phyloP scores from a whole-genome alignment of 2,329 filamentous ascomycete genomes.

The Trichophyton equinum region DNA sequence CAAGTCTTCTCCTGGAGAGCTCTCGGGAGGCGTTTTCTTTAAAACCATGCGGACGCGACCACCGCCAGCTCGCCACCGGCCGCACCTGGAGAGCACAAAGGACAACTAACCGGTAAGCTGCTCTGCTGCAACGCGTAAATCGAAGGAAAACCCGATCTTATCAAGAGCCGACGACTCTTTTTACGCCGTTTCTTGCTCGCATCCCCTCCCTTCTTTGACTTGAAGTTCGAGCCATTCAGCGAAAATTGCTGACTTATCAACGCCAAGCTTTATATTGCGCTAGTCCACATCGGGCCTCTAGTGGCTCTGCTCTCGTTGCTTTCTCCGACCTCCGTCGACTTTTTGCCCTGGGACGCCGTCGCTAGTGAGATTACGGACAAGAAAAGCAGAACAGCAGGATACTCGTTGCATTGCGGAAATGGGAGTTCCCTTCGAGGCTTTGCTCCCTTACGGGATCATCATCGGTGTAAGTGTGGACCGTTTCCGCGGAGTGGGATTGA shows the following conservation, averaged over 20 bases:
- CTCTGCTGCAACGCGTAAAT: not conserved
- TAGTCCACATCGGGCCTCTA: conserved; percentile 9
- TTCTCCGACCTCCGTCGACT: not conserved
- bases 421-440: conserved; percentile 55
- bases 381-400: not conserved
- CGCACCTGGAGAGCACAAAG: not conserved
- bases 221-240: conserved; percentile 12
- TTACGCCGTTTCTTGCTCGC: not conserved
- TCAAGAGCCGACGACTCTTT: not conserved
- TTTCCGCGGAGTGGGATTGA: not conserved
- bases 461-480: conserved; percentile 39
- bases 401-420: conserved; percentile 24
- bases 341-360: not conserved
- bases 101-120: not conserved
- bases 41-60: not conserved
- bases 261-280: conserved; percentile 10
- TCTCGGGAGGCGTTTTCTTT: not conserved
- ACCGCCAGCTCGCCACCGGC: not conserved
- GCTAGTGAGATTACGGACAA: not conserved
- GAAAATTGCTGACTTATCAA: conserved; percentile 15
- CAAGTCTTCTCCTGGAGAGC: not conserved
- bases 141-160: not conserved
- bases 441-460: conserved; percentile 53
- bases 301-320: not conserved
- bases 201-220: conserved; percentile 11